A percentile compares a stretch with the other conserved stretches of the same genome.
These are phyloP conservation scores for Aureobasidium mangrovei DNA, from an alignment of 2,329 filamentous ascomycete species.

Conservation along the genomic window DNA sequence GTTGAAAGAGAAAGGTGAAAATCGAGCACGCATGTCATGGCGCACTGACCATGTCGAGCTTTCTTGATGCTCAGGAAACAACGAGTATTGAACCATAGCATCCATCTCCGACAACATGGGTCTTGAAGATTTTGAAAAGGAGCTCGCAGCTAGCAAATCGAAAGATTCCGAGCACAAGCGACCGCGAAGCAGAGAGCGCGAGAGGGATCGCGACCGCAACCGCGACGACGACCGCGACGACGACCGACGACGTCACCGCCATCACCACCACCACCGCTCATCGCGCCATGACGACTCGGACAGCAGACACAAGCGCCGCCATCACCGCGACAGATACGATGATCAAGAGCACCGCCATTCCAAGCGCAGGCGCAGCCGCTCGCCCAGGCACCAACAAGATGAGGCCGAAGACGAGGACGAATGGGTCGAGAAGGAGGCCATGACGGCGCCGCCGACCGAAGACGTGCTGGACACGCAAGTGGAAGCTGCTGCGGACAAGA, in stretches of 20 bases:
- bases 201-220: slow-evolving; percentile 26
- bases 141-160: slow-evolving; percentile 57
- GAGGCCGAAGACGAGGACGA: slow-evolving; percentile 38
- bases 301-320: slow-evolving; percentile 52
- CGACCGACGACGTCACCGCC: slow-evolving; percentile 31
- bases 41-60: not conserved
- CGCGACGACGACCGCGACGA: slow-evolving; percentile 32
- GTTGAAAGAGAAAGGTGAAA: not conserved
- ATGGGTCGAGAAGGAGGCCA: slow-evolving; percentile 37
- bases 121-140: slow-evolving; percentile 68
- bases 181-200: slow-evolving; percentile 32
- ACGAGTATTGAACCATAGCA: not conserved
- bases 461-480: slow-evolving; percentile 36
- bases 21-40: not conserved
- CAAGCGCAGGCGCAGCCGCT: slow-evolving; percentile 24
- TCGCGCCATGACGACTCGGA: slow-evolving; percentile 32
- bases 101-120: slow-evolving; percentile 36
- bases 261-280: slow-evolving; percentile 43
- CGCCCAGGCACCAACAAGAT: slow-evolving; percentile 29
- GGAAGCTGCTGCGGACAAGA: slow-evolving; percentile 28
- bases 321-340: slow-evolving; percentile 40
- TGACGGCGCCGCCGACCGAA: slow-evolving; percentile 32
- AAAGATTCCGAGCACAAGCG: slow-evolving; percentile 43
- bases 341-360: slow-evolving; percentile 29
- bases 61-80: not conserved